Evolutionary conservation across 495 filamentous ascomycete genomes (phyloP), one percentile per base, ranked within the genome.

Genomic region (Neurospora discreta): DNA sequence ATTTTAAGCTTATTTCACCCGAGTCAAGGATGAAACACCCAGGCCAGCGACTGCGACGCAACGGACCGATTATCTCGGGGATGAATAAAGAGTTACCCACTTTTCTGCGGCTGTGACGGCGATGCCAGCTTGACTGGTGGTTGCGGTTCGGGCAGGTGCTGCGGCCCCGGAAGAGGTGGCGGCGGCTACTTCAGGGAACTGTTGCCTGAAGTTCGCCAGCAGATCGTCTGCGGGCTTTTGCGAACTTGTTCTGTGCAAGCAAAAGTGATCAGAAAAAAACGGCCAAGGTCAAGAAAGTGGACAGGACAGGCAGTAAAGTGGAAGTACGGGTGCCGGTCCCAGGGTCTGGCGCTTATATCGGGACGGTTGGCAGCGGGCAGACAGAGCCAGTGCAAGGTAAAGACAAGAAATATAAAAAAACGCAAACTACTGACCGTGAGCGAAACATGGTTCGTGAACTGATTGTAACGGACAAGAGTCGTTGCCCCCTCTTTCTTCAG

Each of bases 191-290:
- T 93, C 87, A 70, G 91, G 88, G 76, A 95, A 97, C 71, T 85
- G 88, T 72, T 91, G 89, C 78, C 91, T 91, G 84, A 97, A 97
- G 82, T 87, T 89, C 78, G 87, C 90, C 84, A 94, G 89, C 75
- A 97, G 87, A 73, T 94, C 93, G 75, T 92, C 90, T 76, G 87
- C 89, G 46, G 94, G 94, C 84, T 97, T 97, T 81, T 94, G 93
- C 60, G 91, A 89, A 76, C 89, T 94, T 76, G 89, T 92, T 76
- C 93, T 96, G 78, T 52, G 73, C 36, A 39, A 71, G 68, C n/a
- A 26, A 6, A 33, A 52, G 15, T 8, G 52, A 79, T 83, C 65
- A 83, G 79, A 71, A 75, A 71, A 75, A 67, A 46, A 41, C 67
- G n/a, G 30, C 52, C 65, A 52, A 38, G 23, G 69, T 65, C 26